Conservation (phyloP, 2,329 filamentous ascomycete species). For the Grosmannia serpens region DNA sequence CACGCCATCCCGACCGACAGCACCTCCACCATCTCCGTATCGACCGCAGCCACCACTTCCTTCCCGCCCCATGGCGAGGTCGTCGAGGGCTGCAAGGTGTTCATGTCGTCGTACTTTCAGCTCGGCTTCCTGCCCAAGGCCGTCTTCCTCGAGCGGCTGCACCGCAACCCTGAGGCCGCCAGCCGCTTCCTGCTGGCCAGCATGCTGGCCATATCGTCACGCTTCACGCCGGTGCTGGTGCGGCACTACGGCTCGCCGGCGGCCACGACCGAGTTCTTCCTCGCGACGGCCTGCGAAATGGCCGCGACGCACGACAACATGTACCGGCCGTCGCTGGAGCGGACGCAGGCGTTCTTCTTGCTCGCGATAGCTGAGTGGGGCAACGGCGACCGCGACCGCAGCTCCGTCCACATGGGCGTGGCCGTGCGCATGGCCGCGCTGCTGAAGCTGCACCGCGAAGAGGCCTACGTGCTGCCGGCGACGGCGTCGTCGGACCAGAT, state of each 20-base stretch:
- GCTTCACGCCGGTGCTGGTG: slow-evolving; percentile 37
- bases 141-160: slow-evolving; percentile 33
- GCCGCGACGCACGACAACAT: slow-evolving; percentile 30
- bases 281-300: slow-evolving; percentile 34
- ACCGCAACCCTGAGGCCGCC: slow-evolving; percentile 30
- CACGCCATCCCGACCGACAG: not conserved
- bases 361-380: slow-evolving; percentile 47
- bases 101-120: slow-evolving; percentile 45
- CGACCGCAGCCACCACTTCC: not conserved
- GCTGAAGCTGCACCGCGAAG: slow-evolving; percentile 43
- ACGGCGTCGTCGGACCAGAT: slow-evolving; percentile 29
- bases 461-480: slow-evolving; percentile 33
- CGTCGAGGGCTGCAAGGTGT: slow-evolving; percentile 39
- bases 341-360: slow-evolving; percentile 46
- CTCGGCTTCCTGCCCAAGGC: slow-evolving; percentile 46
- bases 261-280: slow-evolving; percentile 40
- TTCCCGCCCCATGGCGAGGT: slow-evolving; percentile 39
- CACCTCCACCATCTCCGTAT: not conserved
- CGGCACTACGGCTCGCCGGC: slow-evolving; percentile 35
- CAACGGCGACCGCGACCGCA: slow-evolving; percentile 36
- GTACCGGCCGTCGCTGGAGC: slow-evolving; percentile 41
- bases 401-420: slow-evolving; percentile 39
- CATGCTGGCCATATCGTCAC: slow-evolving; percentile 43
- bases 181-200: slow-evolving; percentile 42
- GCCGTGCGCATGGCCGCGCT: slow-evolving; percentile 42